Evolutionary conservation across 176 grass and related monocot genomes (phyloP).

Genomic region (Eragrostis curvula): DNA sequence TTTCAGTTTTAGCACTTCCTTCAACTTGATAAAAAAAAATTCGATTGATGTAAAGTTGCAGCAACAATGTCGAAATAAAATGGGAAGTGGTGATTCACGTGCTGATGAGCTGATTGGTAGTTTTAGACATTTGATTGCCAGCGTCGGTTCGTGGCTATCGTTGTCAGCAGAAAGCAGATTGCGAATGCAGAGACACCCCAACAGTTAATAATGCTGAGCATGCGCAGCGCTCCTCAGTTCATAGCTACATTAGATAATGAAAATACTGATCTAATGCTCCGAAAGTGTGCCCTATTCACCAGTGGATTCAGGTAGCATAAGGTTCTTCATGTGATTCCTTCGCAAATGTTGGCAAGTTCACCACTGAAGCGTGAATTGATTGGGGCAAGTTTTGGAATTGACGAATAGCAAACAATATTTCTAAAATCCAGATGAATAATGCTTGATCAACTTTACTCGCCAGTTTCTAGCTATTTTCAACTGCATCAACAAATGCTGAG

Average conservation of each 20-base stretch:
- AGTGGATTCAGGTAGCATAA: background rate
- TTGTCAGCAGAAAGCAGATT: background rate
- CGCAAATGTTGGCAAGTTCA: background rate
- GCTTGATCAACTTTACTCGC: too few species aligned
- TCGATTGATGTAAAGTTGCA: background rate
- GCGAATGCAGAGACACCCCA: background rate
- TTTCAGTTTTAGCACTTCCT: conserved; percentile 3
- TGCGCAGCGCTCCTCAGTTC: background rate
- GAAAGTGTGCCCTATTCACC: background rate
- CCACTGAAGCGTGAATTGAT: background rate
- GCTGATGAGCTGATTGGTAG: background rate
- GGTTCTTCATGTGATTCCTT: background rate
- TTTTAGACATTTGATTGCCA: background rate
- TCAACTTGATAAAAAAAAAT: conserved; percentile 4
- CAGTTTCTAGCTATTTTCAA: too few species aligned
- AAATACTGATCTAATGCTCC: background rate
- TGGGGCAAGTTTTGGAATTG: background rate
- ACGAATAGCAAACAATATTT: too few species aligned
- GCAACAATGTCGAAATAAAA: background rate
- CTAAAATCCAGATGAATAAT: too few species aligned
- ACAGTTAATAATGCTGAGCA: background rate
- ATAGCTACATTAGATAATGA: too few species aligned
- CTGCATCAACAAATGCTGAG: too few species aligned
- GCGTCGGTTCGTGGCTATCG: background rate
- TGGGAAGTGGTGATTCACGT: background rate